Base-by-base conservation (phyloP, 768 basidiomycete genomes). In the Kwoniella dejecticola region DNA sequence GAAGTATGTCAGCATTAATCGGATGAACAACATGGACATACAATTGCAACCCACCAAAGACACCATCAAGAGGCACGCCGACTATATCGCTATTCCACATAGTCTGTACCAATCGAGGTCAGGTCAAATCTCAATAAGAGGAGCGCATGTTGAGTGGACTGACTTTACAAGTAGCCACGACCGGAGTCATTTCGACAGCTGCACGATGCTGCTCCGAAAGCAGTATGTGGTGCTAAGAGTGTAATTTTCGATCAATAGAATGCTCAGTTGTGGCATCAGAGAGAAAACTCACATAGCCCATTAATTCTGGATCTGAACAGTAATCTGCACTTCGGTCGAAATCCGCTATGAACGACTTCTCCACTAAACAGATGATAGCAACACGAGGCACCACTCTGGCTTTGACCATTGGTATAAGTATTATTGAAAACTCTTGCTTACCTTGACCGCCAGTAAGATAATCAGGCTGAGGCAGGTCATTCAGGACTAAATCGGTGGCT, bases 261-360 rank as follows among this genome's bases (percentile, higher is more conserved):
- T n/a, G n/a, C n/a, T n/a, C n/a, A n/a, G n/a, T n/a, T n/a, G n/a
- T n/a, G n/a, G n/a, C n/a, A n/a, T n/a, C n/a, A n/a, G n/a, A n/a
- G 41, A 36, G 5, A 33, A 12, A 24, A 48, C 68, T 63, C 41
- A 73, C 71, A 30, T 66, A 54, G 11, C 29, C 26, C 69, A 70
- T 67, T 17, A 74, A 31, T 27, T 70, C 69, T 5, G 67, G 59
- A 48, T 74, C 70, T 10, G 64, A 55, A 48, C 72, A 74, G 31
- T 55, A 70, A 27, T 74, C 67, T 11, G 57, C 65, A 12, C 64
- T 63, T 23, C 60, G 45, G n/a, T 61, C 62, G 48, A 68, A 70
- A 45, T 74, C 72, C 36, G 64, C 69, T n/a, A 74, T 69, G 63
- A 74, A 74, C 4, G 62, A 48, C 27, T 67, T 66, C 10, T 47